phyloP scores from a whole-genome alignment of 2,329 filamentous ascomycete species.

The Phialophora macrospora region DNA sequence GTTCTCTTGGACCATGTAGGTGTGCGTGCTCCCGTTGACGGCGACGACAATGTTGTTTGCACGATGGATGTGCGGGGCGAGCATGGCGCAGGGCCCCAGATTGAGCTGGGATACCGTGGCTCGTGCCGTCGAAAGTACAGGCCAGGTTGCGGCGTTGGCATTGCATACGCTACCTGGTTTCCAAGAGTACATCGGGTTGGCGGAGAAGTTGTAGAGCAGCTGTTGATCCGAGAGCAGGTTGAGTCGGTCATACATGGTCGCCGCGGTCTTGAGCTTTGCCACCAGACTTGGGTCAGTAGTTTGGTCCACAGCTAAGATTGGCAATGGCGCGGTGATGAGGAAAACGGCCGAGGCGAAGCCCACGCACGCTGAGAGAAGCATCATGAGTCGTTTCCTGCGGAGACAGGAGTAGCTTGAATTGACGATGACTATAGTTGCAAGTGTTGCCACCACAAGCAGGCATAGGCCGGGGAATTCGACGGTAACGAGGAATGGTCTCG shows the following conservation, averaged over 20 bases:
- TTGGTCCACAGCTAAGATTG: constrained; percentile 45
- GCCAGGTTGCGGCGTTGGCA: constrained; percentile 51
- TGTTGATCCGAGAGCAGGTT: constrained; percentile 50
- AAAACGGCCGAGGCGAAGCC: constrained; percentile 35
- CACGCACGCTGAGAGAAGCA: constrained; percentile 25
- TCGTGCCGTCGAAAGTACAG: constrained; percentile 48
- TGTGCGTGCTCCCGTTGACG: constrained; percentile 51
- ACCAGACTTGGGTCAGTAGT: constrained; percentile 50
- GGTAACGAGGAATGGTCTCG: constrained; percentile 1
- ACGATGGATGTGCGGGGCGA: constrained; percentile 53
- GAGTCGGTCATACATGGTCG: constrained; percentile 55
- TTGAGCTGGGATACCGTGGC: constrained; percentile 51
- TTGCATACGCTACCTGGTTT: constrained; percentile 33
- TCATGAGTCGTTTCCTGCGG: constrained; percentile 13
- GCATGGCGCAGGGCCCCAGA: constrained; percentile 54
- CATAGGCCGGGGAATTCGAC: constrained; percentile 1
- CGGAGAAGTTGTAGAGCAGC: constrained; percentile 58
- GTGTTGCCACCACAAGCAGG: constrained; percentile 1
- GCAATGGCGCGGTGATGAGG: constrained; percentile 34
- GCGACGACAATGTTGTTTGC: constrained; percentile 53
- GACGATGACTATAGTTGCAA: constrained; percentile 19
- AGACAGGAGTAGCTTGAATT: constrained; percentile 21
- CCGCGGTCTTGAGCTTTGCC: constrained; percentile 47
- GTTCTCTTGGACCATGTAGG: constrained; percentile 56
- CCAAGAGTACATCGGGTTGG: constrained; percentile 32